Evolutionary conservation across 371 early-diverging fungal genomes (phyloP).

Genomic region (Mortierella sp.): DNA sequence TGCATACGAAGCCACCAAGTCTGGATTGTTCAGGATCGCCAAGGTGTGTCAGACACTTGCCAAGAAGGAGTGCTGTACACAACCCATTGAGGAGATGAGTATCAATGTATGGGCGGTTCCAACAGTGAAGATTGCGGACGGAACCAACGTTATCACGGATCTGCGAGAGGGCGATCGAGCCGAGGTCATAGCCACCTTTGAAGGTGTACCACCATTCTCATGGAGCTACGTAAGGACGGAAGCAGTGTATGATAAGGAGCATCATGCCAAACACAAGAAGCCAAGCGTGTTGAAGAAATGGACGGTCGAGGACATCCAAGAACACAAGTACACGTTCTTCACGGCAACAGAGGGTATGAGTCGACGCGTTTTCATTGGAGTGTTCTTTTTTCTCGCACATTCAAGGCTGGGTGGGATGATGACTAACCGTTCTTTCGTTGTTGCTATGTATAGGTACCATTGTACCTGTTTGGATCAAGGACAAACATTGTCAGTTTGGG

Average conservation of each 20-base stretch:
- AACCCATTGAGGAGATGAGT: constrained; percentile 27
- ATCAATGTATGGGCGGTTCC: constrained; percentile 44
- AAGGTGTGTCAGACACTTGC: constrained; percentile 41
- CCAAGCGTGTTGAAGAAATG: constrained; percentile 13
- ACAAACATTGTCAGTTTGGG: constrained; percentile 46
- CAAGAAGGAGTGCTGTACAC: constrained; percentile 43
- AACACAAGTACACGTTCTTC: constrained; percentile 21
- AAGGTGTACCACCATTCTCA: constrained; percentile 47
- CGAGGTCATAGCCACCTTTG: constrained; percentile 38
- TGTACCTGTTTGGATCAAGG: constrained; percentile 38
- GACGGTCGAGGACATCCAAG: constrained; percentile 18
- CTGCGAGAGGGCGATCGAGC: constrained; percentile 42
- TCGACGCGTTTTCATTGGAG: too few relatives aligned
- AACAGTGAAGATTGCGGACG: constrained; percentile 32
- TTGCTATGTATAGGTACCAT: constrained; percentile 24
- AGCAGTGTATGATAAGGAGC: constrained; percentile 32
- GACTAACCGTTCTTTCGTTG: neutral
- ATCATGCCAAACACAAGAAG: constrained; percentile 19
- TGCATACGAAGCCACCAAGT: constrained; percentile 20
- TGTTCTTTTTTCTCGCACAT: too few relatives aligned
- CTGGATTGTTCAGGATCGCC: constrained; percentile 32
- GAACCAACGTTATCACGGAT: constrained; percentile 29
- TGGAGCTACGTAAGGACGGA: constrained; percentile 36
- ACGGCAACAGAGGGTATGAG: constrained; percentile 36
- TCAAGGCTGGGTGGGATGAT: neutral